Evolutionary conservation across 768 basidiomycete genomes (phyloP).

Genomic region (Gyrodon lividus): DNA sequence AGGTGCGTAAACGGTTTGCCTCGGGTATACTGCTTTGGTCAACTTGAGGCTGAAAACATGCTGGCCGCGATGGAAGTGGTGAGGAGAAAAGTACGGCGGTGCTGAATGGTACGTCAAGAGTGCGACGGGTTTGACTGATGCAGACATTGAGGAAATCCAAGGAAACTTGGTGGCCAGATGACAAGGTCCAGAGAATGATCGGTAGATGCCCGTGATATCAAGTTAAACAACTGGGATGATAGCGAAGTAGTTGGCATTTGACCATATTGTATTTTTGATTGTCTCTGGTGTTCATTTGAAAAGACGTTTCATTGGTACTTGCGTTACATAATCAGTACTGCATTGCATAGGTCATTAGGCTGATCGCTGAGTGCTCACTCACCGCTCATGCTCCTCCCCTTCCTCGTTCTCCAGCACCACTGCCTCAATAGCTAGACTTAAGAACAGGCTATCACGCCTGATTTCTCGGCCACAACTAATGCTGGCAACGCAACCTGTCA

Average conservation of each 20-base stretch:
- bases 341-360: background rate
- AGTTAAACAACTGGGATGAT: no score
- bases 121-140: conserved; percentile 32
- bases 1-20: conserved; percentile 23
- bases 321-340: conserved; percentile 13
- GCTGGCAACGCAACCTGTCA: conserved; percentile 12
- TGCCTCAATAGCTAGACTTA: conserved; percentile 28
- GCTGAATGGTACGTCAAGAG: conserved; percentile 37
- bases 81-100: conserved; percentile 35
- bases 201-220: no score
- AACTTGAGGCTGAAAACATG: conserved; percentile 38
- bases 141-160: conserved; percentile 30
- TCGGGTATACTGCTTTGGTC: background rate
- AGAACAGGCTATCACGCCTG: conserved; percentile 27
- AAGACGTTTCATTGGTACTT: background rate
- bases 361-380: conserved; percentile 6
- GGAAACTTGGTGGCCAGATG: conserved; percentile 12
- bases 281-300: background rate
- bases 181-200: background rate
- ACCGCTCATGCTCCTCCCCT: conserved; percentile 22
- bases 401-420: conserved; percentile 16
- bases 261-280: no score
- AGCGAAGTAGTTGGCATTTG: no score
- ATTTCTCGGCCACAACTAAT: conserved; percentile 16
- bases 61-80: conserved; percentile 30